These are phyloP conservation scores for Xylaria sp. DNA, from an alignment of 2,329 filamentous ascomycete genomes.

Conservation along the genomic window DNA sequence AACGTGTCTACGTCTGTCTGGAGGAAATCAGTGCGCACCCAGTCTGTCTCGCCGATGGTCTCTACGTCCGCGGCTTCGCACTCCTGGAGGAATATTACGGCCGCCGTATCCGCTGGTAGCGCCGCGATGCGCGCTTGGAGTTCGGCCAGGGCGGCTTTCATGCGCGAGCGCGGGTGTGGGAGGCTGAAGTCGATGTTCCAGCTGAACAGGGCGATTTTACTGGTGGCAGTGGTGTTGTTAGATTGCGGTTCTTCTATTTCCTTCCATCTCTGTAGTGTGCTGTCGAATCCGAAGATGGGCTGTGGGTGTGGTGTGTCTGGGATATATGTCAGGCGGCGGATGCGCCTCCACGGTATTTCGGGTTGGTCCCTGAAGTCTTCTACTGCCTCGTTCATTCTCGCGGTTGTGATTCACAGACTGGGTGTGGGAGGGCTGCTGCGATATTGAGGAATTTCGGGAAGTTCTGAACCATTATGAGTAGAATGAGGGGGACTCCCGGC, in stretches of 20 bases:
- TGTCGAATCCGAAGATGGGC: constrained; percentile 33
- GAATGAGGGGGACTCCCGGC: neutral
- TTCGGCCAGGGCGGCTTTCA: constrained; percentile 37
- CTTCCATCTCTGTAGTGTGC: constrained; percentile 29
- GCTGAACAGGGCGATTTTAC: constrained; percentile 34
- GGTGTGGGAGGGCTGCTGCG: no score
- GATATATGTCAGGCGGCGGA: constrained; percentile 31
- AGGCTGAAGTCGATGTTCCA: constrained; percentile 47
- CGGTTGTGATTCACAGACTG: neutral
- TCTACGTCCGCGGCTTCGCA: constrained; percentile 52
- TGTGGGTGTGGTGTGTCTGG: constrained; percentile 38
- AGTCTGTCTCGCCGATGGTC: constrained; percentile 48
- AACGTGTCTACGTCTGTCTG: constrained; percentile 51
- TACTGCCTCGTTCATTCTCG: constrained; percentile 35
- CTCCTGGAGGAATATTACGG: constrained; percentile 57
- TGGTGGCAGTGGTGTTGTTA: constrained; percentile 21
- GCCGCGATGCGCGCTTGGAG: constrained; percentile 28
- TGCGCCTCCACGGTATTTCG: constrained; percentile 23
- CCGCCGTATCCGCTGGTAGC: constrained; percentile 33
- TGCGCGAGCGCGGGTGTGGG: constrained; percentile 34
- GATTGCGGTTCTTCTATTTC: neutral
- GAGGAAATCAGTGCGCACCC: constrained; percentile 53
- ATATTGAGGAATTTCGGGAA: no score
- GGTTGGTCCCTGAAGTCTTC: constrained; percentile 30
- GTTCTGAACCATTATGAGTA: neutral